These are phyloP conservation scores for Mortierella sp. DNA, from an alignment of 371 early-diverging fungal genomes.

Conservation along the genomic window DNA sequence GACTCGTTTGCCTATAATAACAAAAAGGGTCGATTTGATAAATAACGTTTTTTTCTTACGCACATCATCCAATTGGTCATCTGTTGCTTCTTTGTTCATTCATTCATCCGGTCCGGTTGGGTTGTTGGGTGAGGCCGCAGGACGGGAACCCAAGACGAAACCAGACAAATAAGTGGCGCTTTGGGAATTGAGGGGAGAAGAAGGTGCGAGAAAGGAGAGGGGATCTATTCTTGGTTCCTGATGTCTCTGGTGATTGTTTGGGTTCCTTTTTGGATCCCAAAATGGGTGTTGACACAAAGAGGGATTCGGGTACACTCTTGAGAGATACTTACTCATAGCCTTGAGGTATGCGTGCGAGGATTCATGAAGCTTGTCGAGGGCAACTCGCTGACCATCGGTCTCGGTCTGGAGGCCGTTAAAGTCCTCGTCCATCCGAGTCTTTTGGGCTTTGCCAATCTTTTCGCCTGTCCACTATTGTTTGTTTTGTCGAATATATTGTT, in stretches of 20 bases:
- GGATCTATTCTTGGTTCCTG: conserved; percentile 54
- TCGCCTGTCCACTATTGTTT: conserved; percentile 44
- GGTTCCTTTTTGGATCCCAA: neutral
- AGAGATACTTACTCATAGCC: conserved; percentile 38
- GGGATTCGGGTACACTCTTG: neutral
- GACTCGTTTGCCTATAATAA: conserved; percentile 61
- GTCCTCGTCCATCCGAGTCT: conserved; percentile 42
- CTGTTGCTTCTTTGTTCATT: neutral
- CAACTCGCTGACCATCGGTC: conserved; percentile 32
- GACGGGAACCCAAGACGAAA: neutral
- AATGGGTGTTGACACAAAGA: neutral
- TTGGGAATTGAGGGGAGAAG: neutral
- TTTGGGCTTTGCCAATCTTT: conserved; percentile 42
- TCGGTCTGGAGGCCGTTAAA: conserved; percentile 26
- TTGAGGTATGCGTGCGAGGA: conserved; percentile 36
- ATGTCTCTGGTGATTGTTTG: conserved; percentile 54
- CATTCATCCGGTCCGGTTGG: neutral
- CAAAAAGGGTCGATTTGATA: conserved; percentile 6
- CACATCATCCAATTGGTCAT: neutral
- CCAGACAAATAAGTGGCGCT: conserved; percentile 5
- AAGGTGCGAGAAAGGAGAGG: conserved; percentile 27
- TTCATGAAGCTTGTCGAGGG: conserved; percentile 35
- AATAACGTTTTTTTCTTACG: neutral
- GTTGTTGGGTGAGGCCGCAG: neutral
- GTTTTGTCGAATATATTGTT: neutral